These are phyloP conservation scores for Piromyces finnis DNA, from an alignment of 192 early-diverging fungal species.

Conservation along the genomic window DNA sequence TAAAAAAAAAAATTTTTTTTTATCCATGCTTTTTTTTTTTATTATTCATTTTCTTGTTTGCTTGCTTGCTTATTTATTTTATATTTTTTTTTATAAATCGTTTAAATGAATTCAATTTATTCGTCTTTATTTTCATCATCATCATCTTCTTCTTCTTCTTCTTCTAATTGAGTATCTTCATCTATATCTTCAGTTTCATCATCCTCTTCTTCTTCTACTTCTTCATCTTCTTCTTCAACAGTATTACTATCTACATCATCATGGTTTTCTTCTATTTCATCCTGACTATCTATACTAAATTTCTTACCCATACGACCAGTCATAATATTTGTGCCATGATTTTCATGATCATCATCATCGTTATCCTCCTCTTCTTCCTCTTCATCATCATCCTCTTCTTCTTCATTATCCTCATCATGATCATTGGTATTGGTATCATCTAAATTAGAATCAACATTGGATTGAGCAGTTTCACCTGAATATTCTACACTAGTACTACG, in stretches of 20 bases:
- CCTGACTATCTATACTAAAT: too few species aligned
- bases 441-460: neutral
- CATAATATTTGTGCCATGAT: neutral
- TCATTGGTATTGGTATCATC: neutral
- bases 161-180: neutral
- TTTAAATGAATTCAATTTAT: too few species aligned
- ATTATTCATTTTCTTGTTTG: too few species aligned
- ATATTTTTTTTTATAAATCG: too few species aligned
- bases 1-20: too few species aligned
- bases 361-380: neutral
- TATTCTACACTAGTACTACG: neutral
- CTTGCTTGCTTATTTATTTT: too few species aligned
- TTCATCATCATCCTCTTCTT: neutral
- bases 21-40: too few species aligned
- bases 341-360: neutral
- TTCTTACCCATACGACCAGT: neutral
- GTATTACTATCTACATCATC: neutral
- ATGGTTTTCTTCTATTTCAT: neutral
- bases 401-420: neutral
- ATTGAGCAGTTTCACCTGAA: neutral
- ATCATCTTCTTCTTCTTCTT: too few species aligned
- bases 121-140: too few species aligned
- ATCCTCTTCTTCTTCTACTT: neutral
- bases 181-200: neutral
- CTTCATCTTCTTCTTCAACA: neutral